Conservation (phyloP, 345 rosid genomes). For the Dipteronia sinensis region DNA sequence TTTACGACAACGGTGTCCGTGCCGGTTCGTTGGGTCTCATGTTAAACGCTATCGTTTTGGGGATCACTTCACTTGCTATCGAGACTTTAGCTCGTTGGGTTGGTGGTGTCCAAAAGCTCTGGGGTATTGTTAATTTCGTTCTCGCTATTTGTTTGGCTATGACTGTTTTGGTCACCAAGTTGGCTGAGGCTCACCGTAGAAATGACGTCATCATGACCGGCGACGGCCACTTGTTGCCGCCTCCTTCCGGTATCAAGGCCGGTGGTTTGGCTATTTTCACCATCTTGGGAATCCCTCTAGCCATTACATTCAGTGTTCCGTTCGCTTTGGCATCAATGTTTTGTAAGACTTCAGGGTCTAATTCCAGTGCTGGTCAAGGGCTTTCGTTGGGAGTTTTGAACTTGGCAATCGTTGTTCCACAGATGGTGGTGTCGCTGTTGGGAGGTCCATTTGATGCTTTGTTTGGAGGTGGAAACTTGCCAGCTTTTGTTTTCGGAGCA, state of each 20-base stretch:
- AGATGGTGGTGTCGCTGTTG: constrained; percentile 73
- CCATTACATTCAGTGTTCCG: constrained; percentile 82
- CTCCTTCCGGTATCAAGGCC: constrained; percentile 47
- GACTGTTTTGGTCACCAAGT: constrained; percentile 59
- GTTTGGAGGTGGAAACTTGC: constrained; percentile 84
- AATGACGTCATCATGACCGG: not conserved
- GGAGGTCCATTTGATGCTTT: constrained; percentile 74
- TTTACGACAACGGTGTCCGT: constrained; percentile 70
- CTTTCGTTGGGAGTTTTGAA: constrained; percentile 86
- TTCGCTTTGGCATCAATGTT: constrained; percentile 93
- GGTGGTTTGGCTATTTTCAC: constrained; percentile 71
- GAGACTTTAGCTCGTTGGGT: constrained; percentile 45
- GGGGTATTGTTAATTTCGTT: constrained; percentile 76
- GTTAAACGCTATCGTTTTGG: constrained; percentile 76
- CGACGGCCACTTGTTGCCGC: constrained; percentile 22
- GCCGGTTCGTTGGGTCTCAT: constrained; percentile 83
- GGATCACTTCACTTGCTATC: constrained; percentile 58
- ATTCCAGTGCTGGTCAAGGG: constrained; percentile 82
- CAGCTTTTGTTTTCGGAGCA: constrained; percentile 74
- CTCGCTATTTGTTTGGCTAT: constrained; percentile 56
- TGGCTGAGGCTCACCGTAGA: constrained; percentile 54
- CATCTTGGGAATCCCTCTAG: constrained; percentile 72
- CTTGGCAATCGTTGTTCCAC: constrained; percentile 78
- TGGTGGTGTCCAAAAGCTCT: constrained; percentile 58
- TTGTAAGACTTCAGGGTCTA: constrained; percentile 49